These are phyloP conservation scores for Wakefieldia striispora DNA, from an alignment of 768 basidiomycete species.

Conservation along the genomic window DNA sequence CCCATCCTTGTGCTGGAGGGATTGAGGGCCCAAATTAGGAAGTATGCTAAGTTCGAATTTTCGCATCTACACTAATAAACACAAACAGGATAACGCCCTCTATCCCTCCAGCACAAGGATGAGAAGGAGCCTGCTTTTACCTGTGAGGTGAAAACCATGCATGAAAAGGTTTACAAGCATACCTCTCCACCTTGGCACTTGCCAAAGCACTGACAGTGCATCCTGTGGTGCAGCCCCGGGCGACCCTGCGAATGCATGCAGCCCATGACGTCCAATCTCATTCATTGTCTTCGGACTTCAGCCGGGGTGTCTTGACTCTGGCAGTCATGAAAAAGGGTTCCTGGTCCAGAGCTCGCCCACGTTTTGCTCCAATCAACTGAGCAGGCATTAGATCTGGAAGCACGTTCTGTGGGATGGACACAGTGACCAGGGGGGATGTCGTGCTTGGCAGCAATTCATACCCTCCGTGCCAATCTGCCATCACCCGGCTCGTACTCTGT, in stretches of 20 bases:
- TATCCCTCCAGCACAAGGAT: no score
- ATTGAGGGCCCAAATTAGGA: no score
- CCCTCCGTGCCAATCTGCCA: conserved; percentile 20
- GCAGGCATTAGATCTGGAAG: conserved; percentile 23
- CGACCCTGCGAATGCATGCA: conserved; percentile 8
- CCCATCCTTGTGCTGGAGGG: no score
- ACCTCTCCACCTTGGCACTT: conserved; percentile 11
- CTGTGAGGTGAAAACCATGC: neutral
- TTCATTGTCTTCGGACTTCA: conserved; percentile 10
- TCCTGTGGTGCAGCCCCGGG: conserved; percentile 1
- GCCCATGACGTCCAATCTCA: neutral
- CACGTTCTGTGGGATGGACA: conserved; percentile 17
- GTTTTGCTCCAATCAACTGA: neutral
- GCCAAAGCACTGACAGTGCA: conserved; percentile 13
- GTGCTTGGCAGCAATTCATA: conserved; percentile 16
- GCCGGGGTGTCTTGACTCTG: neutral
- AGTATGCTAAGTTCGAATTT: no score
- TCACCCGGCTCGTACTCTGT: conserved; percentile 2
- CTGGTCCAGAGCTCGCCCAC: neutral
- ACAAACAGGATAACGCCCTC: no score
- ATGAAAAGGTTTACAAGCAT: conserved; percentile 8
- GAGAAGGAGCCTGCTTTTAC: no score
- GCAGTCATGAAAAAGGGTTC: neutral
- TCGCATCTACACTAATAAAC: no score
- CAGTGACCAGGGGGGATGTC: neutral